Evolutionary conservation across 2,329 filamentous ascomycete species (phyloP).

Genomic region (Ophiostoma sp.): DNA sequence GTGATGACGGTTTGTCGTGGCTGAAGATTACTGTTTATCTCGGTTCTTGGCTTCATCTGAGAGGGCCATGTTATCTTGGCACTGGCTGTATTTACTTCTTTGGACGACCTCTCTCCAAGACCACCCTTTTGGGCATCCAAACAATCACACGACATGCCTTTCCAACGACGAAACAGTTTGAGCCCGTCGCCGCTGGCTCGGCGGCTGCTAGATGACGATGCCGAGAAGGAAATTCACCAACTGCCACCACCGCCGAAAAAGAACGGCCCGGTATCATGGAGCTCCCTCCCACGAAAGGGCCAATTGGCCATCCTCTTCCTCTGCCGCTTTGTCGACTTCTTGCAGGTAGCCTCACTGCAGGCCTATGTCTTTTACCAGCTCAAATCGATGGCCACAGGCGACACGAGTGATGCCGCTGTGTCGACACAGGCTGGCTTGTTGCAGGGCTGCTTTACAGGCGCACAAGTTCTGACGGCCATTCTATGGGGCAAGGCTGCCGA

Average conservation of each 20-base stretch:
- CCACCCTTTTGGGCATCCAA: not conserved
- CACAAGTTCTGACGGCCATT: slow-evolving; percentile 72
- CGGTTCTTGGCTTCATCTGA: not conserved
- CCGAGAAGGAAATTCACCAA: not conserved
- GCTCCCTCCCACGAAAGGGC: slow-evolving; percentile 32
- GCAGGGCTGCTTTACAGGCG: slow-evolving; percentile 70
- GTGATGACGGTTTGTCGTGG: not conserved
- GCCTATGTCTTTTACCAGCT: slow-evolving; percentile 33
- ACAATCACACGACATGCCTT: not conserved
- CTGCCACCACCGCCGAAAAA: not conserved
- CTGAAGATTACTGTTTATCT: not conserved
- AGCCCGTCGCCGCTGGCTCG: not conserved
- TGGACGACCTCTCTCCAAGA: too few species aligned
- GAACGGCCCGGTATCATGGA: slow-evolving; percentile 28
- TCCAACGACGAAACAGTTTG: not conserved
- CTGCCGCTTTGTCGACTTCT: slow-evolving; percentile 34
- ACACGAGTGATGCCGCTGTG: slow-evolving; percentile 23
- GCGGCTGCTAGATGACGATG: slow-evolving; percentile 12
- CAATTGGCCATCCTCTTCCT: slow-evolving; percentile 35
- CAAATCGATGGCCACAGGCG: slow-evolving; percentile 24
- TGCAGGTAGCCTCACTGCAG: slow-evolving; percentile 34
- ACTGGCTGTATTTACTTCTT: not conserved
- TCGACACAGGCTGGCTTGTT: slow-evolving; percentile 65
- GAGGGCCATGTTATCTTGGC: not conserved
- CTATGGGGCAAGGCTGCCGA: slow-evolving; percentile 70